Conservation (phyloP, 805 yeast species). For the Pichia occidentalis region DNA sequence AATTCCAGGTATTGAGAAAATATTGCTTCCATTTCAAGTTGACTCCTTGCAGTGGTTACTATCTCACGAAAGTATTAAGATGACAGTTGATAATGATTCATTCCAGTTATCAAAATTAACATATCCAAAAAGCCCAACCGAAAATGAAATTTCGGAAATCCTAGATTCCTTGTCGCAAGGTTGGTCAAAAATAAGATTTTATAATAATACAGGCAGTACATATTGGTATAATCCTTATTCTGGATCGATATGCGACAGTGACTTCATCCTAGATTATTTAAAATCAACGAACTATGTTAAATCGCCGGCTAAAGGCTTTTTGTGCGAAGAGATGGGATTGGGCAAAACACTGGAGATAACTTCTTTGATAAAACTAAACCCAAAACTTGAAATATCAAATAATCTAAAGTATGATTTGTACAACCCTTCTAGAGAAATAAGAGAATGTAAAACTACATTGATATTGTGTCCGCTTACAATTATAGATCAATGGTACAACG, state of each 20-base stretch:
- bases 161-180: slow-evolving; percentile 47
- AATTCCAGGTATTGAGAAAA: slow-evolving; percentile 20
- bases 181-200: slow-evolving; percentile 34
- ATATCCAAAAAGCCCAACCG: slow-evolving; percentile 13
- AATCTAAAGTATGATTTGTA: slow-evolving; percentile 31
- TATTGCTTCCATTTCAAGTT: slow-evolving; percentile 39
- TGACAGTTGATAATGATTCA: slow-evolving; percentile 15
- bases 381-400: slow-evolving; percentile 33
- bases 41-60: slow-evolving; percentile 54
- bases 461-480: slow-evolving; percentile 85
- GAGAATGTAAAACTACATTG: slow-evolving; percentile 61
- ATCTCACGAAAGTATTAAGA: slow-evolving; percentile 38
- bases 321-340: slow-evolving; percentile 96
- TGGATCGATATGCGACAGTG: slow-evolving; percentile 37
- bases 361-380: slow-evolving; percentile 57
- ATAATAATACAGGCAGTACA: neutral
- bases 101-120: slow-evolving; percentile 6
- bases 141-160: slow-evolving; percentile 24
- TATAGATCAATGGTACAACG: slow-evolving; percentile 79
- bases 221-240: slow-evolving; percentile 47
- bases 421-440: slow-evolving; percentile 38
- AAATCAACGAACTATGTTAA: slow-evolving; percentile 5
- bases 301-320: slow-evolving; percentile 49
- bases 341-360: slow-evolving; percentile 90
- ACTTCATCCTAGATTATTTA: slow-evolving; percentile 25